Percentiles rank a stretch among this genome's conserved stretches.
These are phyloP conservation scores for Dendrobium chrysotoxum DNA, from an alignment of 106 monocot species.

Conservation along the genomic window DNA sequence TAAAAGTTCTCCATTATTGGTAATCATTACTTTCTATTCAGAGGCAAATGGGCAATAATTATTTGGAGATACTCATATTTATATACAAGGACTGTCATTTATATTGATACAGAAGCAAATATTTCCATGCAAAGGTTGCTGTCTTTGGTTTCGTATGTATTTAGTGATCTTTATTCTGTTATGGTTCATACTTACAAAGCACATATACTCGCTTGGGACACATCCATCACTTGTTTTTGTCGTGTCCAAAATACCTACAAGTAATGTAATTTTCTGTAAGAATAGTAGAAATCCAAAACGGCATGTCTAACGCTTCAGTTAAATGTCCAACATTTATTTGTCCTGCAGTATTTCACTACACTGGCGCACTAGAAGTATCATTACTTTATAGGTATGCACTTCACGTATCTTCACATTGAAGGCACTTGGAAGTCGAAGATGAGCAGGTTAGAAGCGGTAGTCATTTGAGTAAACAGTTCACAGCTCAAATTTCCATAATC, in stretches of 20 bases:
- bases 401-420: neutral
- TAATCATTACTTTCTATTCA: neutral
- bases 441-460: too few species aligned
- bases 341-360: neutral
- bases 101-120: neutral
- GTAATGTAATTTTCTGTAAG: neutral
- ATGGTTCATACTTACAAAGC: neutral
- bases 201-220: neutral
- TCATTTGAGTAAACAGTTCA: too few species aligned
- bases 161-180: neutral
- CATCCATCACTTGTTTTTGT: neutral
- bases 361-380: neutral
- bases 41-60: neutral
- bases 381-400: neutral
- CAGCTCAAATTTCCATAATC: too few species aligned
- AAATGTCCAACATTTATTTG: neutral
- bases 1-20: too few species aligned
- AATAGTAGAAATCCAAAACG: neutral
- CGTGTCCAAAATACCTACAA: neutral
- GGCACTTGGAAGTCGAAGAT: neutral
- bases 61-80: neutral
- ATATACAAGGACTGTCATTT: neutral
- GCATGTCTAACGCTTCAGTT: neutral
- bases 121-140: neutral
- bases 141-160: neutral